Percentiles rank a stretch among this genome's conserved stretches.
Conservation (phyloP, 2,329 filamentous ascomycete genomes). For the Metarhizium rileyi region DNA sequence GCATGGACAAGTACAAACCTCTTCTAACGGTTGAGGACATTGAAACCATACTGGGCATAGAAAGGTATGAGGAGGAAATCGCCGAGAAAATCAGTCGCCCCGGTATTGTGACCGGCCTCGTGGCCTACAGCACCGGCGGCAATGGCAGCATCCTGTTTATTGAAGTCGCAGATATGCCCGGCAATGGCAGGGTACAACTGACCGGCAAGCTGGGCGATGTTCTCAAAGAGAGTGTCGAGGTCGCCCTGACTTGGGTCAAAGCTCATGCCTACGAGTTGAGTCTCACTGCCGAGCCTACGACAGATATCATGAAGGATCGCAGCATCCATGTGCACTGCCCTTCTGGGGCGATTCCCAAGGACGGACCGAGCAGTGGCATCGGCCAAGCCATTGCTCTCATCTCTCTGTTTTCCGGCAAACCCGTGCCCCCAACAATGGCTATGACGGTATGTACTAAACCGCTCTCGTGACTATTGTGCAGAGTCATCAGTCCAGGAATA, state of each 20-base stretch:
- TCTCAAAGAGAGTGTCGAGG: constrained; percentile 92
- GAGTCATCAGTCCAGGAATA: constrained; percentile 8
- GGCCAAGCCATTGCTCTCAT: constrained; percentile 91
- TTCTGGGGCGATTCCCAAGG: constrained; percentile 89
- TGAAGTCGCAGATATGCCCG: constrained; percentile 95
- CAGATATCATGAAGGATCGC: constrained; percentile 93
- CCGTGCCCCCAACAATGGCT: constrained; percentile 82
- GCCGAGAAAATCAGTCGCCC: constrained; percentile 76
- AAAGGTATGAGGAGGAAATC: constrained; percentile 91
- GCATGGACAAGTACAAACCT: constrained; percentile 61
- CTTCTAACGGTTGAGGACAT: constrained; percentile 68
- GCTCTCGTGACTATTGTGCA: neutral
- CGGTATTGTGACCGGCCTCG: constrained; percentile 89
- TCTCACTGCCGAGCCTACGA: constrained; percentile 66
- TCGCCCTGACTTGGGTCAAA: constrained; percentile 94
- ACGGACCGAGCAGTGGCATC: constrained; percentile 77
- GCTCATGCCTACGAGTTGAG: constrained; percentile 88
- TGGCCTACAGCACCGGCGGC: constrained; percentile 85
- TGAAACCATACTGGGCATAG: constrained; percentile 83
- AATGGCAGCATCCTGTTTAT: constrained; percentile 98
- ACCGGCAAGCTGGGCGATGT: constrained; percentile 96
- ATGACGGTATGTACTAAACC: constrained; percentile 61
- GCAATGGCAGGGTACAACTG: constrained; percentile 81
- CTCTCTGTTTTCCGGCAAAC: constrained; percentile 75
- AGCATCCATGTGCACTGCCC: constrained; percentile 96